Evolutionary conservation across 306 rosid genomes (phyloP).

Genomic region (barrel medic (Medicago truncatula)): MtrunA17r5.0-ANR NC_053044.1:44195001-44195500

Average conservation of each 20-base stretch:
- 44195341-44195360: slow-evolving; percentile 36
- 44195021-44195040: too few species aligned
- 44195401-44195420: slow-evolving; percentile 68
- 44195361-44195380: slow-evolving; percentile 71
- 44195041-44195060: too few species aligned
- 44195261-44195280: neutral
- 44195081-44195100: too few species aligned
- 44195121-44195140: too few species aligned
- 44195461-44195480: slow-evolving; percentile 55
- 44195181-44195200: too few species aligned
- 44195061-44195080: too few species aligned
- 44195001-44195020: too few species aligned
- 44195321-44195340: neutral
- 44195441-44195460: slow-evolving; percentile 58
- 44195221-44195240: too few species aligned
- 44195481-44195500: slow-evolving; percentile 55
- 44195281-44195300: neutral
- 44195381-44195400: slow-evolving; percentile 61
- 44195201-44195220: too few species aligned
- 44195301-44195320: neutral
- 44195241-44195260: neutral
- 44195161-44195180: too few species aligned
- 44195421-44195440: slow-evolving; percentile 57
- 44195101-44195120: too few species aligned
- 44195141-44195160: too few species aligned